Evolutionary conservation across 2,329 filamentous ascomycete species (phyloP), one percentile per base, ranked within the genome.

Genomic region (Sporothrix schenckii): DNA sequence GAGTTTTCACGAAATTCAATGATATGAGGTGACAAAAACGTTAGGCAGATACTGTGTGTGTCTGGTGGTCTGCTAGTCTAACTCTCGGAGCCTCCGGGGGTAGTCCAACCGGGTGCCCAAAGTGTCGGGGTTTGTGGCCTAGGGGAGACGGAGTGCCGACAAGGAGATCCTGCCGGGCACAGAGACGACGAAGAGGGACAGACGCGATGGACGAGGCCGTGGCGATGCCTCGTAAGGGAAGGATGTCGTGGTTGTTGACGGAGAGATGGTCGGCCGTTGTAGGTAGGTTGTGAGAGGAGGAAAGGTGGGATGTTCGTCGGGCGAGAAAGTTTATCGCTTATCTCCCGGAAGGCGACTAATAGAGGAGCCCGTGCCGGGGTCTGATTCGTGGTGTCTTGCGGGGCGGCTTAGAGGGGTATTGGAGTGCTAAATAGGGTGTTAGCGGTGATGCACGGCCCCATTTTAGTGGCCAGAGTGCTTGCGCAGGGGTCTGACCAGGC

Each of bases 291-390:
- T 6, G 34, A 13, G n/a, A 44, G 16, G 24, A 49, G 61, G 21
- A 16, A 27, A 27, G 14, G 54, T 41, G 54, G 58, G 58, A 63
- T 63, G 58, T 61, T n/a, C 27, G 58, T 41, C 30, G 30, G 53
- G 30, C 30, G 54, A n/a, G 30, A 58, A 24, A 27, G 58, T 10
- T 44, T 47, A 65, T 34, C 61, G 61, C 61, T 50, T 50, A 65
- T 65, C 61, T 50, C 16, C 61, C 41, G 50, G 44, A 65, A 50
- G 44, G 58, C 58, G 7, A 61, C 16, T 14, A 65, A 39, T 30
- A 50, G 44, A 50, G 44, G 61, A 50, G 44, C 44, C 24, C 19
- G 2, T 16, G 11, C 53, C 27, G 53, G 53, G 53, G 53, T 56
- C 19, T 58, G 54, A n/a, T 19, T 58, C 53, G 53, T 16, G 30